phyloP scores from a whole-genome alignment of 140 eudicot species.

The Anethum foeniculum region DNA sequence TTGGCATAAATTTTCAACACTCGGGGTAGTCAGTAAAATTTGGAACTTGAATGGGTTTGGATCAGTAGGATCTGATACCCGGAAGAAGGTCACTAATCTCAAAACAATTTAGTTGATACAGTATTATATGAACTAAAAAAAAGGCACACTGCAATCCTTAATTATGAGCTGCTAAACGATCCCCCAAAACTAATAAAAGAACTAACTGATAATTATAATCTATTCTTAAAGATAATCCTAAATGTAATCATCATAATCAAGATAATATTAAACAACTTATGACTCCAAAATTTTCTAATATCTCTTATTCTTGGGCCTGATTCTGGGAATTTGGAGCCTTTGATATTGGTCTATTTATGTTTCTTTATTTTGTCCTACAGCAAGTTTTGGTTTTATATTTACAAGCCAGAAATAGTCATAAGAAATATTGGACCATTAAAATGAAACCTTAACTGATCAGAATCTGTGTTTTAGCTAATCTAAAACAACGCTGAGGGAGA shows the following conservation, averaged over 20 bases:
- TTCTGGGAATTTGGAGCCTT: neutral
- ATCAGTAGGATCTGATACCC: neutral
- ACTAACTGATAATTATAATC: neutral
- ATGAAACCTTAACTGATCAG: neutral
- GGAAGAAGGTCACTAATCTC: neutral
- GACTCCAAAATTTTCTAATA: neutral
- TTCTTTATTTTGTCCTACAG: neutral
- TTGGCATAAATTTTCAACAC: neutral
- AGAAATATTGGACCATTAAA: neutral
- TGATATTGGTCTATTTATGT: neutral
- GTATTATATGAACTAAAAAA: neutral
- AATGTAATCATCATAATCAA: neutral
- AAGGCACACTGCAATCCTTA: neutral
- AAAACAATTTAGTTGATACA: neutral
- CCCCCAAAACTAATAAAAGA: neutral
- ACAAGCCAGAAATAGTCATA: neutral
- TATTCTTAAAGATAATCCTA: neutral
- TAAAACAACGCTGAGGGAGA: neutral
- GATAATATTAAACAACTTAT: neutral
- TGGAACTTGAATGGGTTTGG: neutral
- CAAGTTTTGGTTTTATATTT: neutral
- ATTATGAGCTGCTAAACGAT: neutral
- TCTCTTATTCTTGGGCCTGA: neutral
- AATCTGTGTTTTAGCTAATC: neutral
- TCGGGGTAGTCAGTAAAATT: neutral